These are phyloP conservation scores for Helotiales sp. DNA, from an alignment of 2,329 filamentous ascomycete genomes.

Conservation along the genomic window DNA sequence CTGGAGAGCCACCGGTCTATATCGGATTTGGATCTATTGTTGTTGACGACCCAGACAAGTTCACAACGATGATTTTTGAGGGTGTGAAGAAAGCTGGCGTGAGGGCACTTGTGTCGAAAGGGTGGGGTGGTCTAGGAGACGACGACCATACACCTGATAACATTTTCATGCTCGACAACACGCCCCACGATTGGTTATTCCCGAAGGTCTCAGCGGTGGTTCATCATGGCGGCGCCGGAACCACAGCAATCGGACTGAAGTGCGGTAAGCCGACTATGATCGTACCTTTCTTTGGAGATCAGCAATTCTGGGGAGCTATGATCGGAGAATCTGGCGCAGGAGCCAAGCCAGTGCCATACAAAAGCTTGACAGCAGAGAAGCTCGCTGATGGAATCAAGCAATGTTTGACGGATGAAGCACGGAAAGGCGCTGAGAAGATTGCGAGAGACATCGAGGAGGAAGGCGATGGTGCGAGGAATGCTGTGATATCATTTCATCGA, in stretches of 20 bases:
- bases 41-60: constrained; percentile 67
- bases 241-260: constrained; percentile 72
- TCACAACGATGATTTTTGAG: constrained; percentile 71
- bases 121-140: constrained; percentile 71
- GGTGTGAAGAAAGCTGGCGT: constrained; percentile 66
- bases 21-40: constrained; percentile 79
- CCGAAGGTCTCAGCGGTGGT: constrained; percentile 65
- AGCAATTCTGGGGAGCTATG: constrained; percentile 76
- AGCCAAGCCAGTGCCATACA: constrained; percentile 9
- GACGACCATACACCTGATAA: constrained; percentile 59
- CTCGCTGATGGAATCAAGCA: constrained; percentile 71
- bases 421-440: constrained; percentile 56
- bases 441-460: constrained; percentile 60
- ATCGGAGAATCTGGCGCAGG: constrained; percentile 53
- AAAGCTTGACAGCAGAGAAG: constrained; percentile 55
- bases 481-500: constrained; percentile 65
- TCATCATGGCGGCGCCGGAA: constrained; percentile 78
- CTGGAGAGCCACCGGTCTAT: constrained; percentile 63
- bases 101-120: constrained; percentile 71
- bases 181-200: constrained; percentile 77
- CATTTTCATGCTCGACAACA: constrained; percentile 72
- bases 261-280: constrained; percentile 73
- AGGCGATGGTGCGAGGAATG: constrained; percentile 69
- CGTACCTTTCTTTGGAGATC: constrained; percentile 78
- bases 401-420: constrained; percentile 62